Evolutionary conservation across 805 yeast genomes (phyloP).

Genomic region (Yarrowia osloensis): DNA sequence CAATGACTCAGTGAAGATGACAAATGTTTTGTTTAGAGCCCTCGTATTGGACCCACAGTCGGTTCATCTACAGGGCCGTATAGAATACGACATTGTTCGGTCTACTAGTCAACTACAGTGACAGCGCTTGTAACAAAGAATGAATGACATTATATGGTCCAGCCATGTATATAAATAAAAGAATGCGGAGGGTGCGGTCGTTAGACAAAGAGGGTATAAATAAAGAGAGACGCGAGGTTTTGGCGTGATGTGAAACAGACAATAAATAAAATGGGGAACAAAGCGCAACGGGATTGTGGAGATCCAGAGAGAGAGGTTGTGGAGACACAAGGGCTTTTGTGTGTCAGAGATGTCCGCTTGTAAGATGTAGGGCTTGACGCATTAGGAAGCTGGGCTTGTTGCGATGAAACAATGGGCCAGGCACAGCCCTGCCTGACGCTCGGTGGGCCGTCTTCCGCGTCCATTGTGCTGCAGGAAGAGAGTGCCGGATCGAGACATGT

Average conservation of each 20-base stretch:
- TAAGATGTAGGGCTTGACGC: neutral
- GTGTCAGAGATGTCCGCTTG: neutral
- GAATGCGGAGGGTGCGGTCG: neutral
- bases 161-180: conserved; percentile 10
- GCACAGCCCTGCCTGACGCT: neutral
- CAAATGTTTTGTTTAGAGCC: no score
- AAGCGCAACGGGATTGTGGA: neutral
- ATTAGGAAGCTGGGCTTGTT: neutral
- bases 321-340: no score
- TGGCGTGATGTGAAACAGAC: neutral
- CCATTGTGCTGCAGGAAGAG: neutral
- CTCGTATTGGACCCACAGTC: no score
- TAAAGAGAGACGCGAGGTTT: neutral
- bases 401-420: neutral
- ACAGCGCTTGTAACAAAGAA: neutral
- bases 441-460: neutral
- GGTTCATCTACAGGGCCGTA: no score
- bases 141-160: conserved; percentile 7
- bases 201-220: conserved; percentile 1
- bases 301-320: neutral
- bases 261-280: neutral
- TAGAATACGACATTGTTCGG: neutral
- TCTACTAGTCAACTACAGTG: neutral
- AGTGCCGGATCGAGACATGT: neutral
- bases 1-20: no score